These are phyloP conservation scores for Aureobasidium sp. DNA, from an alignment of 2,329 filamentous ascomycete species.

Conservation along the genomic window DNA sequence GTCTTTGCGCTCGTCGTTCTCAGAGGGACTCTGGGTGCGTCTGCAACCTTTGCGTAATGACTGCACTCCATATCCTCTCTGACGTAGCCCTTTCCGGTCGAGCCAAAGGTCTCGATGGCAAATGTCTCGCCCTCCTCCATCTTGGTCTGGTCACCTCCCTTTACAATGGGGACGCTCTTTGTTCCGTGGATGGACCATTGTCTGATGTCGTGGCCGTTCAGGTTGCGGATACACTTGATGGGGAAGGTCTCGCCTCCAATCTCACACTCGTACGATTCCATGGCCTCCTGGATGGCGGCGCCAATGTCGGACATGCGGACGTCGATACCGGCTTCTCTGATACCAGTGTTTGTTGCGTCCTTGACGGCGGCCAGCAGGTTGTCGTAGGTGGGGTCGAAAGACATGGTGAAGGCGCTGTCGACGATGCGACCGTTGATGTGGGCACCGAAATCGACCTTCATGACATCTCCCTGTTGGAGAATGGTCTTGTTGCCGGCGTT, in stretches of 20 bases:
- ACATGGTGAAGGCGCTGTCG: constrained; percentile 71
- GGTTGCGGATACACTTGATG: constrained; percentile 46
- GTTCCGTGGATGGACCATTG: constrained; percentile 48
- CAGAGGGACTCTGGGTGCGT: constrained; percentile 30
- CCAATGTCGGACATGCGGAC: constrained; percentile 47
- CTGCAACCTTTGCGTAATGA: constrained; percentile 28
- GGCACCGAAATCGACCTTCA: constrained; percentile 77
- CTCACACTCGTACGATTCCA: constrained; percentile 54
- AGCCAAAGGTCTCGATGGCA: constrained; percentile 51
- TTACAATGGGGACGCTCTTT: constrained; percentile 49
- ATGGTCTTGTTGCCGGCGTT: constrained; percentile 57
- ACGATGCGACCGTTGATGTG: constrained; percentile 74
- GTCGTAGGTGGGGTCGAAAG: constrained; percentile 67
- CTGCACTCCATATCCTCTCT: constrained; percentile 37
- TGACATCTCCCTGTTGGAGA: constrained; percentile 63
- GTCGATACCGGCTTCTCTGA: constrained; percentile 47
- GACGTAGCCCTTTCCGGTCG: constrained; percentile 42
- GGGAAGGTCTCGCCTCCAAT: constrained; percentile 45
- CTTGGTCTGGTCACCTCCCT: constrained; percentile 39
- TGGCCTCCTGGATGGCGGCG: constrained; percentile 50
- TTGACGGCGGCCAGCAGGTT: constrained; percentile 64
- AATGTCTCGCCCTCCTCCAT: constrained; percentile 53
- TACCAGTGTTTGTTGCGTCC: constrained; percentile 59
- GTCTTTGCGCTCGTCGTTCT: constrained; percentile 46
- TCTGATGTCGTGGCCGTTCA: constrained; percentile 48